These are phyloP conservation scores for Cyberlindnera saturnus DNA, from an alignment of 805 yeast species.

Conservation along the genomic window DNA sequence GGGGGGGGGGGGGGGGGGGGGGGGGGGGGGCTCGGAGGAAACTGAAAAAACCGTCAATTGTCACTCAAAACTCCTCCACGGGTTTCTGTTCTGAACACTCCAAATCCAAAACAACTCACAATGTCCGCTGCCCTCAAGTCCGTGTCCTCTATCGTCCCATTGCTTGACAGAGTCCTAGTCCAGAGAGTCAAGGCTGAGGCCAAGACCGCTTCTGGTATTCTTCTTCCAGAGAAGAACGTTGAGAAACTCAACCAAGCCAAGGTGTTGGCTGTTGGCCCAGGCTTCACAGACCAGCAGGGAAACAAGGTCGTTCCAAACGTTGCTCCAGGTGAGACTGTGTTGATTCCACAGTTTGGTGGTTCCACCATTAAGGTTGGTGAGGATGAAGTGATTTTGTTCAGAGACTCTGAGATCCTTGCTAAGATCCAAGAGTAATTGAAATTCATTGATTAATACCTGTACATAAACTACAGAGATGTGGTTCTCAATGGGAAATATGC, in stretches of 20 bases:
- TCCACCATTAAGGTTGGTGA: slow-evolving; percentile 81
- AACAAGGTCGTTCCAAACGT: slow-evolving; percentile 68
- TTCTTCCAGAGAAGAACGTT: slow-evolving; percentile 93
- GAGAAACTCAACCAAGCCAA: slow-evolving; percentile 90
- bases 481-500: not conserved
- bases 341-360: slow-evolving; percentile 95
- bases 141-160: slow-evolving; percentile 84
- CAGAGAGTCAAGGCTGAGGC: slow-evolving; percentile 90
- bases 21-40: too few species aligned
- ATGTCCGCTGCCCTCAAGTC: slow-evolving; percentile 64
- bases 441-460: slow-evolving; percentile 4
- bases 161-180: slow-evolving; percentile 92
- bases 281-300: slow-evolving; percentile 72
- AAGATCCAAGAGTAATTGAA: slow-evolving; percentile 58
- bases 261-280: slow-evolving; percentile 95
- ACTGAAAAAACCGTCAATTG: not conserved
- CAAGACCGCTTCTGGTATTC: slow-evolving; percentile 88
- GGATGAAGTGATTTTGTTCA: slow-evolving; percentile 73
- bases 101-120: slow-evolving; percentile 4
- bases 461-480: slow-evolving; percentile 2
- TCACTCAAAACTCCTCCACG: not conserved
- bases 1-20: too few species aligned
- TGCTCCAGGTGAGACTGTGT: slow-evolving; percentile 84
- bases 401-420: slow-evolving; percentile 93
- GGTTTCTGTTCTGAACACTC: not conserved